phyloP scores from a whole-genome alignment of 306 rosid genomes.

The Benincasa hispida region DNA sequence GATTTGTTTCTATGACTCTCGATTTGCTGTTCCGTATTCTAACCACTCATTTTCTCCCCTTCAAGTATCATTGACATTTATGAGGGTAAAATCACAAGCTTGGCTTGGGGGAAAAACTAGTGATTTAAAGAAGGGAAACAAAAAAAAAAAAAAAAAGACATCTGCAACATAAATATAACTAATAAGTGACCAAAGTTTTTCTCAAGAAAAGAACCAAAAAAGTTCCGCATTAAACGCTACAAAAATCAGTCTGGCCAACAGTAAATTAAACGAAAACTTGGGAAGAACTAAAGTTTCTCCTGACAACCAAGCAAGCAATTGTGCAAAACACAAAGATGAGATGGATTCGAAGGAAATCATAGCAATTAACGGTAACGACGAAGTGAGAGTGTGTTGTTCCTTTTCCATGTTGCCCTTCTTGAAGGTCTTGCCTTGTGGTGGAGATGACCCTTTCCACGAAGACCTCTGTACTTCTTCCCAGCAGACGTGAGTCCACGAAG shows the following conservation, averaged over 20 bases:
- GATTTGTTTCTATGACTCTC: no score
- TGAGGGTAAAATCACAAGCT: no score
- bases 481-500: conserved; percentile 78
- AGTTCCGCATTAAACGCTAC: background rate
- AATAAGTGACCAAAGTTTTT: background rate
- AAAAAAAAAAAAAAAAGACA: no score
- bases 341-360: background rate
- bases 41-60: no score
- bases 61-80: no score
- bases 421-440: conserved; percentile 66
- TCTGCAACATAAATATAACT: background rate
- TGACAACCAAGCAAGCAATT: background rate
- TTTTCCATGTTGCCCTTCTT: conserved; percentile 83
- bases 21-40: no score
- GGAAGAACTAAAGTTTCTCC: background rate
- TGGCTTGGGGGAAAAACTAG: no score
- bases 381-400: conserved; percentile 73
- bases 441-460: conserved; percentile 64
- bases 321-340: background rate
- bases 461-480: conserved; percentile 66
- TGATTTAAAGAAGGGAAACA: no score
- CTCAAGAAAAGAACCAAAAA: background rate
- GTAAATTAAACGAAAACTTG: background rate
- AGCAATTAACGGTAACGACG: conserved; percentile 57
- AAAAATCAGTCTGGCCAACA: background rate